Evolutionary conservation across 306 rosid genomes (phyloP), one percentile per base, ranked within the genome.

Genomic region (Cercis canadensis): DNA sequence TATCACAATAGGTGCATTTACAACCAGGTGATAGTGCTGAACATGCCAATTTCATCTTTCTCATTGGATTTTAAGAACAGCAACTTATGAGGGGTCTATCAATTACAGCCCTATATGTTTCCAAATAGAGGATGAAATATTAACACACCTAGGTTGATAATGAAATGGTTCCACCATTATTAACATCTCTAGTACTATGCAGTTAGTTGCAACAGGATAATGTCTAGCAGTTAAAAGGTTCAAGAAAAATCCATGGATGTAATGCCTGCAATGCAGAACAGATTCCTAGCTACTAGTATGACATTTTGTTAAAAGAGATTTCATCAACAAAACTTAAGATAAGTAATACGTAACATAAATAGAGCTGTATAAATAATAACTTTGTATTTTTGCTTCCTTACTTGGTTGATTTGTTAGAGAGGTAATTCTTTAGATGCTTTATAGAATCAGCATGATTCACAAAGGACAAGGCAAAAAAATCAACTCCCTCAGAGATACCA

Each of bases 391-490:
- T 43, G 67, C 70, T 63, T 72, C 31, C 92, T 86, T 85, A 92
- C 96, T 73, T 82, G 72, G 86, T 70, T 74, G 92, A 86, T 84
- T 87, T 88, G 62, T 81, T 56, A 37, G 85, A 75, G 66, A 92
- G 84, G 67, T 88, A 88, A 59, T 77, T 84, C 82, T 90, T 90
- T 51, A 92, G 69, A 73, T 86, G 86, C 81, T 63, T 73, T 40
- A 90, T 77, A 65, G 92, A 78, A 57, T 77, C 88, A 16, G 96
- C 88, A 31, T 73, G 69, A 53, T 87, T 92, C 63, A 88, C 90
- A 57, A 90, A 92, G 43, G 98, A 92, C 85, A 92, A 70, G 67
- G 98, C 97, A 73, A 92, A 77, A 58, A 86, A 88, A 72, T 92
- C 87, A 18, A 90, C 77, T 8, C 86, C 93, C 73, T 87, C 96